phyloP scores from a whole-genome alignment of 805 yeast genomes.

The Kluyveromyces dobzhanskii region DNA sequence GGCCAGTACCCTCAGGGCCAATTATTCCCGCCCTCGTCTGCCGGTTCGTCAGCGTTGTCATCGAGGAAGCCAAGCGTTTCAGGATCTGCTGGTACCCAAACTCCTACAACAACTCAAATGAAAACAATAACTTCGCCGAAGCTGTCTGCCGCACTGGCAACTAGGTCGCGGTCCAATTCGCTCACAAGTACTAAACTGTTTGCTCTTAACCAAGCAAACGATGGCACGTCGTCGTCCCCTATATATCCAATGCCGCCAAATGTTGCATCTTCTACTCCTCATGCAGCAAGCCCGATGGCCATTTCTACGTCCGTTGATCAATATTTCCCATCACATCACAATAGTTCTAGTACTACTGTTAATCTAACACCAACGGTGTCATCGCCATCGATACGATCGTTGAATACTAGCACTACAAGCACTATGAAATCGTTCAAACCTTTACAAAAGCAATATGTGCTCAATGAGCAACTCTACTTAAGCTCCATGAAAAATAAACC shows the following conservation, averaged over 20 bases:
- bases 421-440: constrained; percentile 14
- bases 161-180: constrained; percentile 7
- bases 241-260: background rate
- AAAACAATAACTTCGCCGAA: constrained; percentile 2
- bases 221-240: background rate
- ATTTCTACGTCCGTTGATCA: background rate
- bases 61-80: constrained; percentile 16
- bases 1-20: background rate
- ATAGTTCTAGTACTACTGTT: constrained; percentile 7
- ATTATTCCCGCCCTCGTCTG: constrained; percentile 7
- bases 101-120: constrained; percentile 2
- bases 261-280: background rate
- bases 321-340: constrained; percentile 4
- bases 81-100: constrained; percentile 7
- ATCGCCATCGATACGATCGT: constrained; percentile 15
- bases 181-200: constrained; percentile 6
- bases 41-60: constrained; percentile 13
- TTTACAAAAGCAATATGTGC: constrained; percentile 23
- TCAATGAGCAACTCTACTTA: constrained; percentile 62
- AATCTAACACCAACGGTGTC: constrained; percentile 11
- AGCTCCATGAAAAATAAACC: constrained; percentile 52
- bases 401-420: constrained; percentile 5
- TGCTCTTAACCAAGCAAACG: constrained; percentile 3
- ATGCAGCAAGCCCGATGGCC: background rate
- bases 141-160: constrained; percentile 3